phyloP scores from a whole-genome alignment of 768 basidiomycete genomes.

The Gloeophyllum trabeum region DNA sequence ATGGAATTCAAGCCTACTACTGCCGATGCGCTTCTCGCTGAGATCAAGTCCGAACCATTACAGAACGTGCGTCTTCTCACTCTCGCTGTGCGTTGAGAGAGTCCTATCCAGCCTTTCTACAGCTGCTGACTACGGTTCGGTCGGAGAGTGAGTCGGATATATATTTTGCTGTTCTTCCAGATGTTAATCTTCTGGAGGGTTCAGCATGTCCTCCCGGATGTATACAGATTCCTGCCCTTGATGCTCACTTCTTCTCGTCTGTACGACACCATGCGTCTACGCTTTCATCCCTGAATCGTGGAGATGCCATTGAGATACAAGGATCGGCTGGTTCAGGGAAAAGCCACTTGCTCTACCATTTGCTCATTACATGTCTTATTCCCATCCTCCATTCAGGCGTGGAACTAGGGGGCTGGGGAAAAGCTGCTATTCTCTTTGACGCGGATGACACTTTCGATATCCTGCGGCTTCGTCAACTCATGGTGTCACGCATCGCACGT shows the following conservation, averaged over 20 bases:
- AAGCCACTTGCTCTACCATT: slow-evolving; percentile 62
- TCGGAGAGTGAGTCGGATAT: slow-evolving; percentile 23
- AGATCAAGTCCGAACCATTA: slow-evolving; percentile 22
- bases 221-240: slow-evolving; percentile 22
- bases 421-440: slow-evolving; percentile 60
- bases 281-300: slow-evolving; percentile 27
- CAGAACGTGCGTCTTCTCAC: slow-evolving; percentile 17
- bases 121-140: slow-evolving; percentile 34
- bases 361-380: slow-evolving; percentile 47
- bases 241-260: slow-evolving; percentile 15
- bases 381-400: slow-evolving; percentile 25
- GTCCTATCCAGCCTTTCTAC: slow-evolving; percentile 1
- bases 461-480: slow-evolving; percentile 37
- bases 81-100: slow-evolving; percentile 7
- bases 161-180: background rate
- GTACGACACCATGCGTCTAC: slow-evolving; percentile 7
- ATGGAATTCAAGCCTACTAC: slow-evolving; percentile 1
- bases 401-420: slow-evolving; percentile 46
- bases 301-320: slow-evolving; percentile 68
- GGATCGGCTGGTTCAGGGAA: slow-evolving; percentile 70
- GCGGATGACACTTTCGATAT: slow-evolving; percentile 57
- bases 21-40: slow-evolving; percentile 17
- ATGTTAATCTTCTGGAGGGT: background rate
- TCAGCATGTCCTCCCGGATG: slow-evolving; percentile 18
- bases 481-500: slow-evolving; percentile 32